These are phyloP conservation scores for Candida rishiriensis DNA, from an alignment of 805 yeast genomes.

Conservation along the genomic window DNA sequence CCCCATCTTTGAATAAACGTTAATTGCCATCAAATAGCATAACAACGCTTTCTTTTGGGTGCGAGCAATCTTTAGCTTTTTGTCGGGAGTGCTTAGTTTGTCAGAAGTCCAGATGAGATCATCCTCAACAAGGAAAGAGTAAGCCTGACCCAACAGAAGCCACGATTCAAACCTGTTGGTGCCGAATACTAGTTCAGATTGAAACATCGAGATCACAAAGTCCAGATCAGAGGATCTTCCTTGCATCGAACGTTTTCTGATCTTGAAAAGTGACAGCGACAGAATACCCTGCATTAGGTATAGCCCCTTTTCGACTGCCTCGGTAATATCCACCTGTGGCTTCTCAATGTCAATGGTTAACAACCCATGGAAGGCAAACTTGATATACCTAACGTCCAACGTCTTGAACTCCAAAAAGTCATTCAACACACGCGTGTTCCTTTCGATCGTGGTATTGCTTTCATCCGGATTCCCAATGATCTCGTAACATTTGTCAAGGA, in stretches of 20 bases:
- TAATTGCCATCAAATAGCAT: slow-evolving; percentile 72
- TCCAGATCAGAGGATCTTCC: slow-evolving; percentile 81
- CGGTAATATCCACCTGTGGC: slow-evolving; percentile 27
- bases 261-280: slow-evolving; percentile 61
- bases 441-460: slow-evolving; percentile 34
- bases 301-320: slow-evolving; percentile 48
- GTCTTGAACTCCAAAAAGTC: slow-evolving; percentile 42
- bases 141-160: slow-evolving; percentile 79
- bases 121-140: slow-evolving; percentile 75
- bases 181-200: slow-evolving; percentile 62
- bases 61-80: slow-evolving; percentile 55
- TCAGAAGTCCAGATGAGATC: slow-evolving; percentile 92
- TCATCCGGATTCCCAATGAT: slow-evolving; percentile 66
- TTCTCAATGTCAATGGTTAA: slow-evolving; percentile 21
- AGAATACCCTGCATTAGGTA: slow-evolving; percentile 68
- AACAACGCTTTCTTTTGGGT: slow-evolving; percentile 66
- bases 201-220: slow-evolving; percentile 60
- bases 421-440: slow-evolving; percentile 43
- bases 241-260: slow-evolving; percentile 72
- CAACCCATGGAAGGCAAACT: slow-evolving; percentile 50
- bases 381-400: slow-evolving; percentile 41
- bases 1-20: slow-evolving; percentile 27
- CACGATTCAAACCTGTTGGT: slow-evolving; percentile 77
- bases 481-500: slow-evolving; percentile 67
- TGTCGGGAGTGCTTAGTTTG: slow-evolving; percentile 59